Evolutionary conservation across 495 filamentous ascomycete species (phyloP).

Genomic region (Parathielavia appendiculata): DNA sequence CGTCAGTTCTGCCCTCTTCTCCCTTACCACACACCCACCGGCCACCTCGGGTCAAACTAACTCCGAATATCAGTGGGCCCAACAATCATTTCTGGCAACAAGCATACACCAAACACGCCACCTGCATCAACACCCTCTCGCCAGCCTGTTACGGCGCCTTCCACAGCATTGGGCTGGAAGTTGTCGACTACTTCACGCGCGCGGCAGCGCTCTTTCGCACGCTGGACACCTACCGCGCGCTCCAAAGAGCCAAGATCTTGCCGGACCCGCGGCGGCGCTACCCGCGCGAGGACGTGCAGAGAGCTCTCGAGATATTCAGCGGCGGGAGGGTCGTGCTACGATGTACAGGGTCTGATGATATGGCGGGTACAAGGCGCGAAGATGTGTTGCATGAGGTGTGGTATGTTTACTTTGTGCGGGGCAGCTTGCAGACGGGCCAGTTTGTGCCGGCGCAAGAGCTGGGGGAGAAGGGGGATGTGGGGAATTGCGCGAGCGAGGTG

Average conservation of each 20-base stretch:
- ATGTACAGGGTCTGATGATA: not conserved
- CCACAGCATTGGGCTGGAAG: slow-evolving; percentile 56
- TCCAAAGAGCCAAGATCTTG: not conserved
- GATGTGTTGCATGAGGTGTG: not conserved
- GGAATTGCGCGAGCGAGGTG: slow-evolving; percentile 36
- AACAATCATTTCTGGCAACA: slow-evolving; percentile 74
- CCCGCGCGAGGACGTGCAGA: not conserved
- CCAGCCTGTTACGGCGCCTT: slow-evolving; percentile 41
- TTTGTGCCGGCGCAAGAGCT: slow-evolving; percentile 55
- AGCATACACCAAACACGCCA: slow-evolving; percentile 84
- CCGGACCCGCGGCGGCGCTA: not conserved
- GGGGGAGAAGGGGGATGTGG: slow-evolving; percentile 29
- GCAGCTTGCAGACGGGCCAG: slow-evolving; percentile 66
- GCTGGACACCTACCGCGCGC: not conserved
- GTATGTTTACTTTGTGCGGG: slow-evolving; percentile 25
- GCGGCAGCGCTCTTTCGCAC: slow-evolving; percentile 36
- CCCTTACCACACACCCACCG: not conserved
- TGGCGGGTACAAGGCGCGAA: not conserved
- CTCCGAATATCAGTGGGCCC: slow-evolving; percentile 49
- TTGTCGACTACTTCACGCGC: slow-evolving; percentile 58
- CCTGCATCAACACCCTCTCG: slow-evolving; percentile 66
- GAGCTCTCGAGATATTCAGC: not conserved
- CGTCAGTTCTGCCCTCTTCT: slow-evolving; percentile 26
- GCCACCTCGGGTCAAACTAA: too few relatives aligned
- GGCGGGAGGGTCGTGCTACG: not conserved